These are phyloP conservation scores for Paraphoma sp. DNA, from an alignment of 2,329 filamentous ascomycete genomes.

Conservation along the genomic window DNA sequence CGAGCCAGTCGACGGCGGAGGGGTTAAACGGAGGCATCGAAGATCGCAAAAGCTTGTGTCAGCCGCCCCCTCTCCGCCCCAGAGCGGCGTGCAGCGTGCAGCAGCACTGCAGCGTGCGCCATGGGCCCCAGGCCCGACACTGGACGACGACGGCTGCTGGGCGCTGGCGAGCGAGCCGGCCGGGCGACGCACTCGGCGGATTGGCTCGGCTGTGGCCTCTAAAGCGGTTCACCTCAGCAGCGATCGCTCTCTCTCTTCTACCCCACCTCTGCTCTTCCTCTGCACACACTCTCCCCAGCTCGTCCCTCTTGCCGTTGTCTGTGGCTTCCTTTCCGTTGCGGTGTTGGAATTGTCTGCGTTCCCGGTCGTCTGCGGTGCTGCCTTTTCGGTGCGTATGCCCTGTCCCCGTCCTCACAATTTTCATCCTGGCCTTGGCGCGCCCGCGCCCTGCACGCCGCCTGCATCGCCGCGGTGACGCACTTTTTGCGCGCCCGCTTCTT, in stretches of 20 bases:
- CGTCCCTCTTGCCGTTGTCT: background rate
- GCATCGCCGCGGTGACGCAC: slow-evolving; percentile 4
- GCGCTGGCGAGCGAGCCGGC: background rate
- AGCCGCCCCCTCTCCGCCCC: slow-evolving; percentile 15
- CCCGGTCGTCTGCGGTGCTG: slow-evolving; percentile 27
- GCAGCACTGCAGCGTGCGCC: slow-evolving; percentile 9
- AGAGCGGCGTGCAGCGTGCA: no score
- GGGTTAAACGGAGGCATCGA: slow-evolving; percentile 24
- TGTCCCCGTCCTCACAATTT: slow-evolving; percentile 26
- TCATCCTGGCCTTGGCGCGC: slow-evolving; percentile 32
- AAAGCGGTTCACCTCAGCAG: background rate
- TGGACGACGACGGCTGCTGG: no score
- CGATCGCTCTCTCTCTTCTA: slow-evolving; percentile 22
- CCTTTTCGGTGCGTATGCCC: slow-evolving; percentile 26
- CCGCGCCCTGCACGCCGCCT: slow-evolving; percentile 9
- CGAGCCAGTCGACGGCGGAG: slow-evolving; percentile 30
- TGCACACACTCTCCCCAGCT: slow-evolving; percentile 17
- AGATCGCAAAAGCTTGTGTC: slow-evolving; percentile 47
- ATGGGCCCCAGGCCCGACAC: slow-evolving; percentile 21
- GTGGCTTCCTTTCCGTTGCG: slow-evolving; percentile 43
- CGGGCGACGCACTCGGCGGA: slow-evolving; percentile 16
- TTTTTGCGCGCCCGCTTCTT: slow-evolving; percentile 9
- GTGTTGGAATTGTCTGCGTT: slow-evolving; percentile 33
- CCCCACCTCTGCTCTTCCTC: slow-evolving; percentile 33
- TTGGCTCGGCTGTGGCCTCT: slow-evolving; percentile 22